Evolutionary conservation across 352 stramenopile genomes (phyloP).

Genomic region (Phytophthora citrophthora): DNA sequence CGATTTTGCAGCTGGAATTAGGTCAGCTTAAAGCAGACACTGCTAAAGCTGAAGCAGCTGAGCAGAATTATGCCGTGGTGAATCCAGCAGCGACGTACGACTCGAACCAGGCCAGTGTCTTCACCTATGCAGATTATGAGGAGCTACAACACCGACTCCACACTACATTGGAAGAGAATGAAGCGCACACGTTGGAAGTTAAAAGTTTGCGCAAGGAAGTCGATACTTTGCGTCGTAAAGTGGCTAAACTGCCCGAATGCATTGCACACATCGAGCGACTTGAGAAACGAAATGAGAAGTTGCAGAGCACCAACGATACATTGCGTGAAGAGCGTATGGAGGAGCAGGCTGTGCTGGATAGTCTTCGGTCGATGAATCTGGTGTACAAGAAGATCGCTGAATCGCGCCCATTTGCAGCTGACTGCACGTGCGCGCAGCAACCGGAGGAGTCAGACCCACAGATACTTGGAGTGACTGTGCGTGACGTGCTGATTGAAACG

Average conservation of each 20-base stretch:
- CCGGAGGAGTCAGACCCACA: conserved; percentile 29
- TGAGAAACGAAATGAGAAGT: conserved; percentile 62
- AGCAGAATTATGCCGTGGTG: conserved; percentile 29
- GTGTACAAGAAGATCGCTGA: conserved; percentile 82
- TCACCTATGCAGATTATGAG: conserved; percentile 62
- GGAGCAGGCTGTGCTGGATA: conserved; percentile 68
- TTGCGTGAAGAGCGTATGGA: conserved; percentile 72
- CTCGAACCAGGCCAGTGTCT: conserved; percentile 59
- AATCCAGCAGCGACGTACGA: conserved; percentile 66
- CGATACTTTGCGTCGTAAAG: conserved; percentile 52
- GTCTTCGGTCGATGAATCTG: conserved; percentile 65
- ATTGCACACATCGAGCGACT: conserved; percentile 54
- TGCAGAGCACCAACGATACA: conserved; percentile 60
- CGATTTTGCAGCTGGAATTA: conserved; percentile 36
- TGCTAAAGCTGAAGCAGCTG: conserved; percentile 16
- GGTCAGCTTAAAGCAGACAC: conserved; percentile 10
- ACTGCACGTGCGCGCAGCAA: conserved; percentile 30
- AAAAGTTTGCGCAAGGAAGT: conserved; percentile 69
- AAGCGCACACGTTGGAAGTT: conserved; percentile 47
- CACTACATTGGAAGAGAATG: conserved; percentile 47
- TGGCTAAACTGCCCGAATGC: conserved; percentile 43
- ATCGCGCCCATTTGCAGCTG: conserved; percentile 49
- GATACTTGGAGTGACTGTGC: conserved; percentile 43
- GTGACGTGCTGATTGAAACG: conserved; percentile 58
- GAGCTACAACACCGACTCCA: conserved; percentile 57